Evolutionary conservation across 148 eudicot species (phyloP), one percentile per base, ranked within the genome.

Genomic region (Persicaria tinctoria): DNA sequence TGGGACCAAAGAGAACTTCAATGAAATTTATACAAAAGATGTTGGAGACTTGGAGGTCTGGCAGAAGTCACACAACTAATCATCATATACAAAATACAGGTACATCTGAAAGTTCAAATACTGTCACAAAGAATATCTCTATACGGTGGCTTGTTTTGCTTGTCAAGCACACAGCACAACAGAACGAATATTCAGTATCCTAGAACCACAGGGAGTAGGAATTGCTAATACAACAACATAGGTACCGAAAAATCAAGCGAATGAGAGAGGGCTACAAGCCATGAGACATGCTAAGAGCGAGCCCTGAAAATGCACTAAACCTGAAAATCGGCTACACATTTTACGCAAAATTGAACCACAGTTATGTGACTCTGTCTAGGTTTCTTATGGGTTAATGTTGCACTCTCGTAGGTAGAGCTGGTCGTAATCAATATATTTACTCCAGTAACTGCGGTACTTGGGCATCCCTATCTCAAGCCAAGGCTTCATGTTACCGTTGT

Each of bases 381-480:
- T 47, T 66, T 46, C 63, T 76, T 78, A 90, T 45, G 92, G 96
- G 68, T 81, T 92, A 59, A 92, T 83, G 85, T 92, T 92, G 86
- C 97, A 92, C 73, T 92, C 97, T 68, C 91, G 83, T 80, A 92
- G 54, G 73, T 85, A 90, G 38, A 76, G 38, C 56, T 90, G 88
- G 46, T 88, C 86, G 75, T 86, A 92, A 63, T 92, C 90, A 49
- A 92, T 84, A 68, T 77, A 88, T 62, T 82, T 92, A 48, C 89
- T 64, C 95, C 93, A 92, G 79, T 88, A 85, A 76, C 75, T 76
- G 48, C 90, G 82, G 78, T 76, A 92, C 88, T 88, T 90, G 75
- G 91, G 84, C 74, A 92, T 87, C 57, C 82, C 95, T 57, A 92
- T 92, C 84, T 92, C 97, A 8, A 92, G 93, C 97, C 97, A 92